These are phyloP conservation scores for Pulveroboletus sp. DNA, from an alignment of 768 basidiomycete species.

Conservation along the genomic window DNA sequence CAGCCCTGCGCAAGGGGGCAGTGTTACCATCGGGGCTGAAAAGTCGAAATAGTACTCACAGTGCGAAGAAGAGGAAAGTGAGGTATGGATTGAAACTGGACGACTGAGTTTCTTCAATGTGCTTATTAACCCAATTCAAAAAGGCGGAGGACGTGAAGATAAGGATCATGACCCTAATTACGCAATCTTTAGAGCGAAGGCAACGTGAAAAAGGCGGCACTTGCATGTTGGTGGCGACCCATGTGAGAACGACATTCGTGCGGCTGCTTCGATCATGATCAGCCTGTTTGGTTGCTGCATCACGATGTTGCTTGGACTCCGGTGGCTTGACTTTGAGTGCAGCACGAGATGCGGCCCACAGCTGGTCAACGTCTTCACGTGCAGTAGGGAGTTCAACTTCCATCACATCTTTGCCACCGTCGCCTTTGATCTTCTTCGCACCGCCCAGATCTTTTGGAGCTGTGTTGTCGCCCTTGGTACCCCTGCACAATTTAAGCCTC, in stretches of 20 bases:
- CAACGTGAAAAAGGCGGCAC: slow-evolving; percentile 19
- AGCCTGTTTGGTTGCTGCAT: slow-evolving; percentile 83
- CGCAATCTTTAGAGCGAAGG: background rate
- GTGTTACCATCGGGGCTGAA: slow-evolving; percentile 1
- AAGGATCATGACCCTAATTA: slow-evolving; percentile 58
- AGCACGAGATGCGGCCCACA: slow-evolving; percentile 76
- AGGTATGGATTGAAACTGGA: slow-evolving; percentile 86
- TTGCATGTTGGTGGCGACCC: slow-evolving; percentile 84
- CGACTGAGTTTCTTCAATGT: slow-evolving; percentile 47
- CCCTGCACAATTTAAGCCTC: slow-evolving; percentile 42
- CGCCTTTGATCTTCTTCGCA: slow-evolving; percentile 83
- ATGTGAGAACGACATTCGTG: slow-evolving; percentile 79
- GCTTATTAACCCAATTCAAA: slow-evolving; percentile 61
- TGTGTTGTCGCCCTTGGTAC: slow-evolving; percentile 91
- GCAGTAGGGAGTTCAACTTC: slow-evolving; percentile 82
- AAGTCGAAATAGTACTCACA: slow-evolving; percentile 34
- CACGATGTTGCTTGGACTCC: slow-evolving; percentile 77
- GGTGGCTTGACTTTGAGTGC: slow-evolving; percentile 65
- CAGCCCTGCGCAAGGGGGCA: slow-evolving; percentile 47
- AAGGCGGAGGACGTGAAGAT: slow-evolving; percentile 77
- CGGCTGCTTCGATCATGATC: slow-evolving; percentile 83
- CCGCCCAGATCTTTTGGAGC: slow-evolving; percentile 84
- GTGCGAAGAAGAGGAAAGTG: slow-evolving; percentile 70
- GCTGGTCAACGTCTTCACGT: slow-evolving; percentile 81
- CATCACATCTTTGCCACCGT: slow-evolving; percentile 81